Percentiles rank a stretch among this genome's conserved stretches.
Conservation (phyloP, 768 basidiomycete genomes). For the Boletus sp. region DNA sequence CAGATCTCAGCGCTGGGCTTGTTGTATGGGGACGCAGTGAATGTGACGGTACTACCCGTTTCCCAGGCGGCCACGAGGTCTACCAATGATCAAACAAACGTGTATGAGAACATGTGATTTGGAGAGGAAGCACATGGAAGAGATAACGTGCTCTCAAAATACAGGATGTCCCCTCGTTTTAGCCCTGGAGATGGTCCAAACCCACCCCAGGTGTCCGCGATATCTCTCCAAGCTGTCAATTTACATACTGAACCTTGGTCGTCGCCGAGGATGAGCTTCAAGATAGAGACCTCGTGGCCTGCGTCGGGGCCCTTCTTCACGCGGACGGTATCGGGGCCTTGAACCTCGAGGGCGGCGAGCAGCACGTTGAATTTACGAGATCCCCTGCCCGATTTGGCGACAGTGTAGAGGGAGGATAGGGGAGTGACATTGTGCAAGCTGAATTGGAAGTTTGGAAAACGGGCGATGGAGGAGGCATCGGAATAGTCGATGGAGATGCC, state of each 20-base stretch:
- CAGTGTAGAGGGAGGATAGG: conserved; percentile 40
- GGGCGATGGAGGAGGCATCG: conserved; percentile 67
- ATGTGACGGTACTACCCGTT: conserved; percentile 40
- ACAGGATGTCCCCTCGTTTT: conserved; percentile 70
- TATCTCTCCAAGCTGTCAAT: conserved; percentile 76
- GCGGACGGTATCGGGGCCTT: conserved; percentile 67
- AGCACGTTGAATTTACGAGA: conserved; percentile 57
- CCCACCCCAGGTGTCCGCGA: conserved; percentile 70
- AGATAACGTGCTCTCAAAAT: conserved; percentile 60
- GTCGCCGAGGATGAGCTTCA: conserved; percentile 74
- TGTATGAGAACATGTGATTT: conserved; percentile 19
- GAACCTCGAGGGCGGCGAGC: conserved; percentile 69
- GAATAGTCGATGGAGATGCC: conserved; percentile 53
- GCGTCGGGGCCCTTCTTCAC: conserved; percentile 69
- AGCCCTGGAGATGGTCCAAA: conserved; percentile 39
- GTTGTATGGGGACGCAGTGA: conserved; percentile 70
- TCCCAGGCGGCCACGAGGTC: conserved; percentile 55
- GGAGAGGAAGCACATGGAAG: not conserved
- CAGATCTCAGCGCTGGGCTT: conserved; percentile 66
- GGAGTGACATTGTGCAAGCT: conserved; percentile 58
- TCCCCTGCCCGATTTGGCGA: conserved; percentile 32
- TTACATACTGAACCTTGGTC: conserved; percentile 67
- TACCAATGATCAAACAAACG: conserved; percentile 26
- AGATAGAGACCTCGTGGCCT: conserved; percentile 63
- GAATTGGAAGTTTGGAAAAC: conserved; percentile 76